Evolutionary conservation across 306 rosid genomes (phyloP).

Genomic region (Glycine tomentella): DNA sequence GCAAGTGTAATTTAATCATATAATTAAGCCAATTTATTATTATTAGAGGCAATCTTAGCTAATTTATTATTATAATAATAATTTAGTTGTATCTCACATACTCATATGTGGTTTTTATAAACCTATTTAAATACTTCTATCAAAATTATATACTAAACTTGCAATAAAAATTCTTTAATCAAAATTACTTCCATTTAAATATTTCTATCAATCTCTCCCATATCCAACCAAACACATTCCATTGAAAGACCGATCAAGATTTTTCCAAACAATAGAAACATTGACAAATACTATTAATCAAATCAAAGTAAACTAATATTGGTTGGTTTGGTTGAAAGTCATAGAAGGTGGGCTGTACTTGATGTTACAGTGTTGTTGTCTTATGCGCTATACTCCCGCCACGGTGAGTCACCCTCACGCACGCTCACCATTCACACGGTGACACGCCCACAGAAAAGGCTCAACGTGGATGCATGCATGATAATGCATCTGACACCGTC

Average conservation of each 20-base stretch:
- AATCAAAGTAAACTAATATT: not conserved
- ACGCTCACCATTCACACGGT: not conserved
- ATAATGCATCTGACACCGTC: constrained; percentile 42
- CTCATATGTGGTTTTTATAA: no score
- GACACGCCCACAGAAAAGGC: not conserved
- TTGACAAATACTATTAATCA: not conserved
- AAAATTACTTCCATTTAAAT: no score
- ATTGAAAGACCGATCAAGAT: not conserved
- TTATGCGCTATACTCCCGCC: not conserved
- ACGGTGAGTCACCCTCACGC: constrained; percentile 1
- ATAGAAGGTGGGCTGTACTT: constrained; percentile 55
- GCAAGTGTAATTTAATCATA: no score
- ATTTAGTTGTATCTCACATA: no score
- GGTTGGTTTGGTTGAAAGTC: constrained; percentile 32
- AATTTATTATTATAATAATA: no score
- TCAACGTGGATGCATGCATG: not conserved
- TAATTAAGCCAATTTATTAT: no score
- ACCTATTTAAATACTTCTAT: no score
- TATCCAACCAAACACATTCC: not conserved
- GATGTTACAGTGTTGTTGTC: constrained; percentile 50
- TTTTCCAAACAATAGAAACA: not conserved
- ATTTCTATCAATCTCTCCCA: not conserved
- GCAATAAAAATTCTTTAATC: no score
- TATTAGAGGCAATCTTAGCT: no score
- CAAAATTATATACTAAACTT: no score